These are phyloP conservation scores for Zea luxurians DNA, from an alignment of 176 grass and related monocot species.

Conservation along the genomic window DNA sequence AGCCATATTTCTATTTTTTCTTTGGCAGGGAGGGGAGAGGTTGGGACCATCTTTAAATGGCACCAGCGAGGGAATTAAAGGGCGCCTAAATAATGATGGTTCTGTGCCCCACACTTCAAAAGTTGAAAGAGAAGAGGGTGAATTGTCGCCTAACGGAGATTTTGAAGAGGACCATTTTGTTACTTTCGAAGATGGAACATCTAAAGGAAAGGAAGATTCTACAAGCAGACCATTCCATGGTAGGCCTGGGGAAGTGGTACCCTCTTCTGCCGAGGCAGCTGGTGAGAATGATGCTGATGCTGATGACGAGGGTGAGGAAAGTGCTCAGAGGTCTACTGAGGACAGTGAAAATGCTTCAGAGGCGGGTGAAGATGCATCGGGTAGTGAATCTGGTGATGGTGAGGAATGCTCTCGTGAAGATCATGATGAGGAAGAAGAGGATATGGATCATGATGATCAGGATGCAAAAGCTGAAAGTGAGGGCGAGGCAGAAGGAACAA, in stretches of 20 bases:
- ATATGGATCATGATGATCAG: slow-evolving; percentile 79
- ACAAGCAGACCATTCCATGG: slow-evolving; percentile 51
- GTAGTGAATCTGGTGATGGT: slow-evolving; percentile 89
- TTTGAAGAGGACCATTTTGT: slow-evolving; percentile 94
- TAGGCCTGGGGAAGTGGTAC: slow-evolving; percentile 52
- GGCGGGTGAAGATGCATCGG: slow-evolving; percentile 85
- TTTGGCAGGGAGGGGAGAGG: slow-evolving; percentile 45
- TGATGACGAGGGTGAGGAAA: slow-evolving; percentile 92
- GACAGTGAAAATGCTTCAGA: slow-evolving; percentile 96
- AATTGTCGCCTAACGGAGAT: slow-evolving; percentile 93
- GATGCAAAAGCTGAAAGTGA: slow-evolving; percentile 90
- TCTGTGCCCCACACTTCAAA: slow-evolving; percentile 48
- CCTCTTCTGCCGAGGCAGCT: slow-evolving; percentile 48
- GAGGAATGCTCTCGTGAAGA: slow-evolving; percentile 94
- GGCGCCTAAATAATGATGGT: slow-evolving; percentile 46
- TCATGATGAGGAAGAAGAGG: slow-evolving; percentile 91
- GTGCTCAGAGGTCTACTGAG: slow-evolving; percentile 84
- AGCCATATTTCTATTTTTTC: slow-evolving; percentile 1
- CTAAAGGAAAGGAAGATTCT: slow-evolving; percentile 63
- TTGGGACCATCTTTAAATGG: slow-evolving; percentile 48
- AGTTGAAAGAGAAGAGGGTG: slow-evolving; percentile 98
- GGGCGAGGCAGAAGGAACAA: slow-evolving; percentile 82
- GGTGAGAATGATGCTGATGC: slow-evolving; percentile 87
- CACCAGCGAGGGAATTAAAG: slow-evolving; percentile 55
- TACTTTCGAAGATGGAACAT: slow-evolving; percentile 56